phyloP scores from a whole-genome alignment of 1,284 basidiomycete species.

The Pseudozyma sp. region DNA sequence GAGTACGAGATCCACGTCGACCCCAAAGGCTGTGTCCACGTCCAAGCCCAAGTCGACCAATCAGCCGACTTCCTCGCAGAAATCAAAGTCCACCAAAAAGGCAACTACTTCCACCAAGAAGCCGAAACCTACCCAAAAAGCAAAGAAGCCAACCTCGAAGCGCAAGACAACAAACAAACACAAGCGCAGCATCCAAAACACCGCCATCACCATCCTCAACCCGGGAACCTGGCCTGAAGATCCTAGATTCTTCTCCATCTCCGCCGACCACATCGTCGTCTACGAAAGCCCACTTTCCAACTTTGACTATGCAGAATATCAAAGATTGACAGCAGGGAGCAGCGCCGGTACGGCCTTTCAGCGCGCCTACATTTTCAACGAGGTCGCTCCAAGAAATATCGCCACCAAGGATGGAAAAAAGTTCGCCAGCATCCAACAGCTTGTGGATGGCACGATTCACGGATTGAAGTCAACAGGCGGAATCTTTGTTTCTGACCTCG shows the following conservation, averaged over 20 bases:
- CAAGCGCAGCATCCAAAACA: not conserved
- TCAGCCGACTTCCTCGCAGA: too few species aligned
- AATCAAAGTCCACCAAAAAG: too few species aligned
- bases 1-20: too few species aligned
- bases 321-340: not conserved
- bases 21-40: too few species aligned
- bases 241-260: slow-evolving; percentile 10
- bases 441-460: slow-evolving; percentile 9
- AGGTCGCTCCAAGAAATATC: slow-evolving; percentile 8
- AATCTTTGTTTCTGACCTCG: slow-evolving; percentile 18
- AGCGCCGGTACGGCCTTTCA: slow-evolving; percentile 7
- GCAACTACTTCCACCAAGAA: too few species aligned
- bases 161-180: too few species aligned
- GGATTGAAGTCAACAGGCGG: slow-evolving; percentile 15
- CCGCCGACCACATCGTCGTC: slow-evolving; percentile 22
- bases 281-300: slow-evolving; percentile 33
- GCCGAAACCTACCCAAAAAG: not conserved
- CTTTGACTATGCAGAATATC: slow-evolving; percentile 23
- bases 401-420: slow-evolving; percentile 16
- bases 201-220: slow-evolving; percentile 22
- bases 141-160: too few species aligned
- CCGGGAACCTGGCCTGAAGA: slow-evolving; percentile 27
- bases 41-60: not conserved
- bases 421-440: slow-evolving; percentile 1
- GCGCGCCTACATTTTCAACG: slow-evolving; percentile 29